phyloP scores from a whole-genome alignment of 352 stramenopile genomes.

The Phytophthora pistaciae region DNA sequence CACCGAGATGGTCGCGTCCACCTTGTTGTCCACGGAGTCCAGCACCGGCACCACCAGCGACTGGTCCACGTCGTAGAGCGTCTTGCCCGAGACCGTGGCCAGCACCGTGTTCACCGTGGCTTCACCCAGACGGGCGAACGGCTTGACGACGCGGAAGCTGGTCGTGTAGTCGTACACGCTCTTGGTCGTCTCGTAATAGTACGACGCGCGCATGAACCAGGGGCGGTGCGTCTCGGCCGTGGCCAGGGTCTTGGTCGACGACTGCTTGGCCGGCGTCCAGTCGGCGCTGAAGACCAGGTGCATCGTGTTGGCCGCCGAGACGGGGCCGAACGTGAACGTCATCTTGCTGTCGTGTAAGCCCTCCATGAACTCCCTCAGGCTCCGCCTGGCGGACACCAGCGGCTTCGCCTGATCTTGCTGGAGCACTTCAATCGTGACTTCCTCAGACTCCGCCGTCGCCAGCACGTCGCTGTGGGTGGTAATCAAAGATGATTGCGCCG shows the following conservation, averaged over 20 bases:
- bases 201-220: conserved; percentile 77
- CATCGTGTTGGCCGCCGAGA: conserved; percentile 27
- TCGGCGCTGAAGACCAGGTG: conserved; percentile 32
- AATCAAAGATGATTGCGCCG: conserved; percentile 20
- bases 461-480: conserved; percentile 44
- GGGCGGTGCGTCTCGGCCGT: conserved; percentile 52
- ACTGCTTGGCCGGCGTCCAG: conserved; percentile 23
- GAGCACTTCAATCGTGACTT: conserved; percentile 54
- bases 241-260: conserved; percentile 1
- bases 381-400: conserved; percentile 40
- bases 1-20: conserved; percentile 72
- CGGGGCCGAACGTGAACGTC: conserved; percentile 44
- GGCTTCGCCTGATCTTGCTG: conserved; percentile 50
- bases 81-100: conserved; percentile 66
- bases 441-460: conserved; percentile 27
- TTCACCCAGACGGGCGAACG: conserved; percentile 72
- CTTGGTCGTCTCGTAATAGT: conserved; percentile 87
- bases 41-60: conserved; percentile 65
- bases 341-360: conserved; percentile 35
- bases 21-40: conserved; percentile 73
- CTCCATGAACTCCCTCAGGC: conserved; percentile 42
- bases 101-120: conserved; percentile 73
- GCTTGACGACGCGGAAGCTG: conserved; percentile 75
- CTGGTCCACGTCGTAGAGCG: conserved; percentile 65
- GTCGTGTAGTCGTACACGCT: conserved; percentile 86